phyloP scores from a whole-genome alignment of 805 yeast genomes.

The Yarrowia sp. region DNA sequence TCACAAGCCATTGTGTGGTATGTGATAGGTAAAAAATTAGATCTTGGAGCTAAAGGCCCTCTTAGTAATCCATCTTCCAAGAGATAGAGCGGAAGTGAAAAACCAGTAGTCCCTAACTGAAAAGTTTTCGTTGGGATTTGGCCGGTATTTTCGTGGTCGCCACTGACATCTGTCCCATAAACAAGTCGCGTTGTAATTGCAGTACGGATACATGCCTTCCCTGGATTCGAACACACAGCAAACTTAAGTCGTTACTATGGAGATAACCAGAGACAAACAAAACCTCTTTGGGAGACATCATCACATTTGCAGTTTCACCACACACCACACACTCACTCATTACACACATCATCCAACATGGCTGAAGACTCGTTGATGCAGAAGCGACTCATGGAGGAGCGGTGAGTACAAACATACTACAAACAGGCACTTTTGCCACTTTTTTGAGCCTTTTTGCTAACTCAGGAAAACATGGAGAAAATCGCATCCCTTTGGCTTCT shows the following conservation, averaged over 20 bases:
- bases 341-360: constrained; percentile 11
- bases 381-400: constrained; percentile 29
- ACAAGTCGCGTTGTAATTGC: no score
- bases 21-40: no score
- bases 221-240: neutral
- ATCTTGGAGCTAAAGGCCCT: no score
- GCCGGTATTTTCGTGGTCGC: no score
- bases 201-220: no score
- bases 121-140: no score
- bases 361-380: constrained; percentile 23
- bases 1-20: no score
- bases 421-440: no score
- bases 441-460: neutral
- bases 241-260: constrained; percentile 12
- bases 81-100: no score
- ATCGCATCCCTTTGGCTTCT: constrained; percentile 98
- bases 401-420: constrained; percentile 2
- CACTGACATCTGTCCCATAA: no score
- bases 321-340: neutral
- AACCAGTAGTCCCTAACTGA: no score
- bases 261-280: constrained; percentile 5
- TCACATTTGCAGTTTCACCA: constrained; percentile 16
- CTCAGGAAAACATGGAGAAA: constrained; percentile 94
- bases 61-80: no score
- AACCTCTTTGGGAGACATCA: constrained; percentile 29